Evolutionary conservation across 192 early-diverging fungal genomes (phyloP).

Genomic region (Podila epigama): DNA sequence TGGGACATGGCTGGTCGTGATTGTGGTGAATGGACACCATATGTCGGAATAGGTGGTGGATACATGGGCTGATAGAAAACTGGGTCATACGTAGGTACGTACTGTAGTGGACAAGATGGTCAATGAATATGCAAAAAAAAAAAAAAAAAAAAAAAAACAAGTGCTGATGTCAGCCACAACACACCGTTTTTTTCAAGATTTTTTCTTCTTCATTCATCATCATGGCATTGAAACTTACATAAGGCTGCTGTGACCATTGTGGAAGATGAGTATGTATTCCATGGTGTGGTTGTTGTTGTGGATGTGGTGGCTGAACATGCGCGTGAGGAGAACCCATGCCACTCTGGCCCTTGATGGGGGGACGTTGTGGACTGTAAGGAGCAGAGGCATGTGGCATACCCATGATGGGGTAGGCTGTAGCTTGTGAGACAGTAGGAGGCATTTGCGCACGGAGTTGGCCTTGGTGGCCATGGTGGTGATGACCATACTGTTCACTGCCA

Average conservation of each 20-base stretch:
- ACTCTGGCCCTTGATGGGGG: neutral
- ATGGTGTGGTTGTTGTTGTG: neutral
- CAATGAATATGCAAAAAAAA: neutral
- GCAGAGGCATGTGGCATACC: constrained; percentile 7
- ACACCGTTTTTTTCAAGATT: too few relatives aligned
- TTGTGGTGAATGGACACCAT: constrained; percentile 21
- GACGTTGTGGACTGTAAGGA: constrained; percentile 1
- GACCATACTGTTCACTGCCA: constrained; percentile 22
- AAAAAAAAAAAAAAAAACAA: too few relatives aligned
- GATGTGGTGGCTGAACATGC: too few relatives aligned
- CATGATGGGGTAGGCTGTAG: constrained; percentile 22
- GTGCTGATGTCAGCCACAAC: too few relatives aligned
- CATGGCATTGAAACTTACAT: too few relatives aligned
- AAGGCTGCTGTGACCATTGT: neutral
- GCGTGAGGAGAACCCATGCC: neutral
- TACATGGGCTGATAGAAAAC: constrained; percentile 27
- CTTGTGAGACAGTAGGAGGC: constrained; percentile 11
- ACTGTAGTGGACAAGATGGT: neutral
- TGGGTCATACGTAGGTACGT: neutral
- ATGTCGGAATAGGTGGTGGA: constrained; percentile 20
- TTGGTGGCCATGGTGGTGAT: constrained; percentile 18
- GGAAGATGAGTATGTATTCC: neutral
- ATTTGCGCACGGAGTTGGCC: constrained; percentile 29
- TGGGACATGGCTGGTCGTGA: constrained; percentile 23
- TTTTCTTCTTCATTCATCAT: too few relatives aligned